These are phyloP conservation scores for Nemania sp. DNA, from an alignment of 2,329 filamentous ascomycete genomes.

Conservation along the genomic window DNA sequence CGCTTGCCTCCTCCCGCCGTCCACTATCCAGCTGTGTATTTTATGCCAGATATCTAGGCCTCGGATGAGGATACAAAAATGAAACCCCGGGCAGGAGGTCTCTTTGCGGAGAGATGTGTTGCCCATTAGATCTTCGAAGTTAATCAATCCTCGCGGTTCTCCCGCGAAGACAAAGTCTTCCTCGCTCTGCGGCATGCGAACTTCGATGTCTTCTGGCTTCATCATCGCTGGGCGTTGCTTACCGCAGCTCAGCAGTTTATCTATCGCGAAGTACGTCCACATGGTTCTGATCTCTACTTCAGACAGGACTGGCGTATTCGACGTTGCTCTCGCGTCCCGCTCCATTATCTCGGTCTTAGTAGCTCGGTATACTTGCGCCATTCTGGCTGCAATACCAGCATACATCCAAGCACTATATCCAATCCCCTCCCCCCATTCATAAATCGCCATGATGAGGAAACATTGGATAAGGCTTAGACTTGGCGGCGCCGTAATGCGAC, in stretches of 20 bases:
- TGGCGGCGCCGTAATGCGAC: slow-evolving; percentile 35
- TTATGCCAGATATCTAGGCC: slow-evolving; percentile 39
- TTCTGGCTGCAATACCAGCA: slow-evolving; percentile 36
- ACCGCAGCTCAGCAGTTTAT: slow-evolving; percentile 39
- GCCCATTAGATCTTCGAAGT: slow-evolving; percentile 28
- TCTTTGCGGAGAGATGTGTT: slow-evolving; percentile 22
- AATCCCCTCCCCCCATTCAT: slow-evolving; percentile 37
- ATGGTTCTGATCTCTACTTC: slow-evolving; percentile 39
- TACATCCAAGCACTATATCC: slow-evolving; percentile 40
- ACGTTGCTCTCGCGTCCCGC: slow-evolving; percentile 26
- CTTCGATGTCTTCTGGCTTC: slow-evolving; percentile 35
- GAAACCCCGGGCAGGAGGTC: slow-evolving; percentile 28
- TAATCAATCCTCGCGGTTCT: slow-evolving; percentile 26
- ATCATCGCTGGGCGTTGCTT: slow-evolving; percentile 40
- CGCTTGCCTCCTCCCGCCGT: slow-evolving; percentile 35
- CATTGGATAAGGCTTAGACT: slow-evolving; percentile 37
- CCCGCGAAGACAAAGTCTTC: slow-evolving; percentile 34
- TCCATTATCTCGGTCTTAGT: slow-evolving; percentile 30
- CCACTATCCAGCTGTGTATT: slow-evolving; percentile 39
- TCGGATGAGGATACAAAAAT: slow-evolving; percentile 37
- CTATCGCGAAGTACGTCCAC: slow-evolving; percentile 39
- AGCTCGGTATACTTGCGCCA: slow-evolving; percentile 38
- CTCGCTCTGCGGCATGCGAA: slow-evolving; percentile 36
- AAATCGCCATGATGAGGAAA: slow-evolving; percentile 38
- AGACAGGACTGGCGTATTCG: slow-evolving; percentile 27